Evolutionary conservation across 345 rosid species (phyloP), one percentile per base, ranked within the genome.

Genomic region (Moricandia arvensis): DNA sequence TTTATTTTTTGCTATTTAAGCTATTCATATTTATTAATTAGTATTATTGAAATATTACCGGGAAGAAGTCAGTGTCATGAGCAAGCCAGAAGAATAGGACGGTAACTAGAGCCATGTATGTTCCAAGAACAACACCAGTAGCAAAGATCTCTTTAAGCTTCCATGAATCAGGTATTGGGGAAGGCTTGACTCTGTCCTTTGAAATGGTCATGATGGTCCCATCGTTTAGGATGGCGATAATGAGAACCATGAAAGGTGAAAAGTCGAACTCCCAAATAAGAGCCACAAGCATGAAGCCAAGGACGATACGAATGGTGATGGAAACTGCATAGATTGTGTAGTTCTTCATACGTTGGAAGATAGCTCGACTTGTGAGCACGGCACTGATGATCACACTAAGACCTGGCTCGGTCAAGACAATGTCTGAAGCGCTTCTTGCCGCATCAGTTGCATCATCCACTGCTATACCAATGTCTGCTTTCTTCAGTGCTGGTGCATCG

Each of bases 371-470:
- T 18, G 98, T 91, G 60, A 93, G 80, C 58, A 93, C 98, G 3
- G 98, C 98, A 53, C 91, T 87, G 16, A 93, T 80, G n/a, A 93
- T 91, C 63, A 91, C 98, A 75, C 97, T 93, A 71, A 93, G 78
- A 63, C 98, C 98, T 31, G 98, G 98, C 80, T 93, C 97, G 1
- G 97, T 90, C 74, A 93, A 79, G 30, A 91, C 98, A 21, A 93
- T 91, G 60, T 93, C 97, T 0, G 97, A 93, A 30, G 98, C 98
- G 49, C 96, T 29, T 29, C 96, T 82, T 6, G 98, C 98, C 27
- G 97, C 97, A 73, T 93, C 98, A 1, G 98, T 93, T 12, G 98
- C 98, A 76, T 91, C 98, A 65, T 85, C 96, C 21, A 91, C 98
- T 8, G 98, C 98, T 75, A 91, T 93, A 59, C 97, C 98, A 29